Base-by-base conservation (phyloP, 495 filamentous ascomycete species). In the Pseudoneurospora amorphoporcata region DNA sequence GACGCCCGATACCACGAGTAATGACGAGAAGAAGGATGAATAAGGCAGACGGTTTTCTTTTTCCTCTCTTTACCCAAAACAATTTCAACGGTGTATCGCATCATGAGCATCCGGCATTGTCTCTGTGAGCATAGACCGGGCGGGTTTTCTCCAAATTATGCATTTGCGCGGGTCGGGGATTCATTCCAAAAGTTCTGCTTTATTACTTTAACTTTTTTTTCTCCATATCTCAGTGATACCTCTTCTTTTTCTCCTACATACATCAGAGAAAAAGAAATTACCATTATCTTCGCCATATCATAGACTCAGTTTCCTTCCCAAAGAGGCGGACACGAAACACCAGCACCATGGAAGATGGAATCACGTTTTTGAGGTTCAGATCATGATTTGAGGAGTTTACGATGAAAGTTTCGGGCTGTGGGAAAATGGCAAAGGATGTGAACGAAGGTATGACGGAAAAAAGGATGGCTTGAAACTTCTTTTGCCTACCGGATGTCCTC, bases 1-100 rank as follows among this genome's bases (percentile, higher is more conserved):
- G 75, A 89, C 78, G 82, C 89, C 81, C 79, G 91, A 83, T 78
- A 83, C 73, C 82, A 88, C 79, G 45, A 78, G 77, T 71, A 73
- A 82, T 43, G 76, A 76, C 72, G 77, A 81, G 71, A 83, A 85
- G 79, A 86, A 87, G 81, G 82, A 80, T 71, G 77, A 76, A 74
- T 81, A 83, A 75, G 77, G 70, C 69, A 73, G 75, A 61, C 72
- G 69, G 69, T 53, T 75, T 65, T 65, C 53, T 65, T 75, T 74
- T 75, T 81, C 77, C 70, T 72, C 73, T 76, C 53, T 61, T 35
- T 35, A 61, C 53, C 29, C 53, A 65, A 65, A 65, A 65, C 53
- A 65, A 35, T 35, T 65, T 75, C 76, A 61, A 78, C 70, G 74
- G 69, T 75, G 72, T 75, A 61, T 78, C 76, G 77, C 76, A 80